Evolutionary conservation across 495 filamentous ascomycete species (phyloP), one percentile per base, ranked within the genome.

Genomic region (Staphylotrichum longicolle): DNA sequence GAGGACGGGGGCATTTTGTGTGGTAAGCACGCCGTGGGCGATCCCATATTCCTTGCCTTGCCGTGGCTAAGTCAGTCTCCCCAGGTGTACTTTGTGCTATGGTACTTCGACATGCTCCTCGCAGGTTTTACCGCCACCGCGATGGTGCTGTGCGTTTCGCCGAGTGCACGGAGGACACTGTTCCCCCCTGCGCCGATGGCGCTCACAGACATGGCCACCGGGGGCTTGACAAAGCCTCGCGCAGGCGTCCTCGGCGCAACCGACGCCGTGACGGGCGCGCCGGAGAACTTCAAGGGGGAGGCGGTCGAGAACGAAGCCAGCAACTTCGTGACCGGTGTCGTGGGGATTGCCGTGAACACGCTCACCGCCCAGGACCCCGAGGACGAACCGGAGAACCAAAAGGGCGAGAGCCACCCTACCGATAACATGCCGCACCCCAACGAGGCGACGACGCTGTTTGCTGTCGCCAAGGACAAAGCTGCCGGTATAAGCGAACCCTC

Each of bases 381-480:
- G 44, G 9, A 12, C n/a, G 44, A 46, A 46, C 12, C 44, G 44
- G 44, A 46, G n/a, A 46, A 46, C 7, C 12, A 46, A 46, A 46
- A 46, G n/a, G 44, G 44, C 12, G 44, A 46, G 44, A 46, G 44
- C 12, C 44, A 46, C 44, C 44, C n/a, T 15, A 46, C 44, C 44
- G 44, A 46, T 46, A 20, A n/a, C 44, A 46, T 46, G 44, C 44
- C 44, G 44, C 44, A 46, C 12, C 44, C 44, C 44, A 46, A 46
- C 7, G 44, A 46, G 44, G 44, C 44, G 44, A 15, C 44, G 44
- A 46, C 44, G 4, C 44, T 46, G 44, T 15, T 46, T 46, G 44
- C 44, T 46, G 44, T 46, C 11, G 44, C 44, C 44, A 46, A 46
- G 44, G 44, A 46, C 44, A 46, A 46, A 15, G 44, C 44, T 46